Evolutionary conservation across 2,329 filamentous ascomycete genomes (phyloP), one percentile per base, ranked within the genome.

Genomic region (Mollisia scopiformis): DNA sequence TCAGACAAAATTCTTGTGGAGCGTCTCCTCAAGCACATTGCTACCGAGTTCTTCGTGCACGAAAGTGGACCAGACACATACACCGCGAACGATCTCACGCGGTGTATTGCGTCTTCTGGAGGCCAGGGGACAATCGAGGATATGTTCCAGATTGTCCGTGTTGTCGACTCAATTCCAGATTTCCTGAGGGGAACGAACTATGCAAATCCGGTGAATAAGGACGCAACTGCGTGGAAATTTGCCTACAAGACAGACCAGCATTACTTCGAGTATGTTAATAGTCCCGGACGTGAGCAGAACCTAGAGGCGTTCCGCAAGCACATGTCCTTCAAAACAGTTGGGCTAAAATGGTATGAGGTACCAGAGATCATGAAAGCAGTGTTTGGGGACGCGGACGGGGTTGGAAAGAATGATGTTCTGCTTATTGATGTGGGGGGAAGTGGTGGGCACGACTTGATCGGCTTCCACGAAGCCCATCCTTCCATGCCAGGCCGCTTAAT

Each of bases 251-350:
- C 47, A 11, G 19, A 51, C 8, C 47, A 51, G 27, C 47, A 51
- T n/a, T 51, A 28, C 31, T 51, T 51, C 11, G 47, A 51, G 31
- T 51, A 51, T 30, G 31, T 51, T 27, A 51, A 51, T 27, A 51
- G 27, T 33, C 27, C 47, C n/a, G 27, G 47, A 33, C 47, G 47
- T 21, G 47, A 51, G 47, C 28, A 30, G 21, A n/a, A 21, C 3
- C 21, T 51, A 16, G 47, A 51, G 21, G 47, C 47, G 27, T 51
- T 51, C 21, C 27, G 27, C 47, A 31, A 33, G 16, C 47, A 51
- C 27, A 51, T 51, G 47, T n/a, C 21, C 11, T 51, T 51, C 47
- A 51, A 51, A 27, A 51, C 47, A 8, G 47, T 51, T 27, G 47
- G 27, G 14, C 25, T 51, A n/a, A 51, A 33, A n/a, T 51, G 47